These are phyloP conservation scores for Pseudocercospora musae DNA, from an alignment of 2,329 filamentous ascomycete species.

Conservation along the genomic window DNA sequence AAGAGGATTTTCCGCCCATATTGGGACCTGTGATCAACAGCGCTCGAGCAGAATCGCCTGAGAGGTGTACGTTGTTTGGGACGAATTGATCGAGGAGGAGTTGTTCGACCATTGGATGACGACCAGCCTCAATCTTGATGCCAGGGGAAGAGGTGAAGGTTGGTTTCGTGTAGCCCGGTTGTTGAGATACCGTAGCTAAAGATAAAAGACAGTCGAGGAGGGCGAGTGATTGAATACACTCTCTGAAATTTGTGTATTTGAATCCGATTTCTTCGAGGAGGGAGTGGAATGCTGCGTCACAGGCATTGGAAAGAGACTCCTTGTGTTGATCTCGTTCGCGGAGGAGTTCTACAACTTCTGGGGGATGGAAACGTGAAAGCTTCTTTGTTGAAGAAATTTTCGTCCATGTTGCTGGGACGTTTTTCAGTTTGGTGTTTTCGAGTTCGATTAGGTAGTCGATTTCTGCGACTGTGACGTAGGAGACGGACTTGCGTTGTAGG, in stretches of 20 bases:
- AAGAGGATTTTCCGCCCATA: conserved; percentile 99
- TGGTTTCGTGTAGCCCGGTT: conserved; percentile 85
- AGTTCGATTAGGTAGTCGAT: conserved; percentile 96
- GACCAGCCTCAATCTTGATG: conserved; percentile 69
- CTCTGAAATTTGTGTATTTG: conserved; percentile 86
- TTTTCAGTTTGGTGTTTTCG: conserved; percentile 74
- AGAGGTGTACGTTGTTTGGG: conserved; percentile 76
- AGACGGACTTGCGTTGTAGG: conserved; percentile 67
- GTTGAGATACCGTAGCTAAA: conserved; percentile 75
- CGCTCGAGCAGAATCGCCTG: conserved; percentile 63
- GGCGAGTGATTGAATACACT: conserved; percentile 80
- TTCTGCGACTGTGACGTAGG: conserved; percentile 79
- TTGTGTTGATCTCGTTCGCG: conserved; percentile 91
- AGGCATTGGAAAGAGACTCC: conserved; percentile 86
- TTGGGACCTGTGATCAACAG: conserved; percentile 94
- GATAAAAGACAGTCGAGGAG: conserved; percentile 87
- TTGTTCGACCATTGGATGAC: conserved; percentile 95
- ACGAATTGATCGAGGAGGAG: conserved; percentile 83
- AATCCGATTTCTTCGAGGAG: conserved; percentile 71
- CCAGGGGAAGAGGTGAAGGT: conserved; percentile 62
- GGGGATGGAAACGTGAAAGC: conserved; percentile 87
- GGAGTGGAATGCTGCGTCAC: conserved; percentile 73
- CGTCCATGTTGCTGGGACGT: conserved; percentile 88
- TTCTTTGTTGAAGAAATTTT: conserved; percentile 96
- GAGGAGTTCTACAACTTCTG: conserved; percentile 78